Conservation (phyloP, 2,329 filamentous ascomycete genomes). For the Sclerotiophoma versabilis region DNA sequence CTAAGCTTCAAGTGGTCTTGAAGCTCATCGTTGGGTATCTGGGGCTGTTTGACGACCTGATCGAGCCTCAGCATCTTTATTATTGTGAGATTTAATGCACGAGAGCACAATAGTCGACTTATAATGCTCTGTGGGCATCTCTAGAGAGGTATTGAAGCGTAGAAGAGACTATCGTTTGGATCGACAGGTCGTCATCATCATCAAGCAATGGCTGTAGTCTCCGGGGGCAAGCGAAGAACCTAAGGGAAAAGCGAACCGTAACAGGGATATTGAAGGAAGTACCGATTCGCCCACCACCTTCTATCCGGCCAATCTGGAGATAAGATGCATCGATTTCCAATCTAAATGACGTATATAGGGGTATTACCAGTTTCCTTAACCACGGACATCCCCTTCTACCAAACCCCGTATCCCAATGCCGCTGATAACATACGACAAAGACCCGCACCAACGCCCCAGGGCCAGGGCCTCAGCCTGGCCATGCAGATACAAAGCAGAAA, state of each 20-base stretch:
- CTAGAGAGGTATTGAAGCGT: neutral
- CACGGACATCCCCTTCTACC: slow-evolving; percentile 12
- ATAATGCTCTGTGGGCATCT: too few relatives aligned
- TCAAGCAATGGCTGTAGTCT: too few relatives aligned
- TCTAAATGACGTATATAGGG: slow-evolving; percentile 17
- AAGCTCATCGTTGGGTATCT: too few relatives aligned
- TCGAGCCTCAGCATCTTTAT: too few relatives aligned
- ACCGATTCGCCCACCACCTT: neutral
- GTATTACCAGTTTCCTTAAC: slow-evolving; percentile 15
- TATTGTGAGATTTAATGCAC: too few relatives aligned
- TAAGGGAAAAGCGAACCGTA: neutral
- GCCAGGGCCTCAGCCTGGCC: neutral
- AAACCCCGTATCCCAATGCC: slow-evolving; percentile 14
- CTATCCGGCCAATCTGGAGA: neutral
- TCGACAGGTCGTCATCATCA: neutral
- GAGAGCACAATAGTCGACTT: too few relatives aligned
- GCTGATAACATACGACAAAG: slow-evolving; percentile 11
- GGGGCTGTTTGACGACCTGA: too few relatives aligned
- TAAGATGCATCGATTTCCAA: slow-evolving; percentile 9
- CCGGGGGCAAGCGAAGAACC: neutral
- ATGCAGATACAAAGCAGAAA: slow-evolving; percentile 9
- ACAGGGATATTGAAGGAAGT: neutral
- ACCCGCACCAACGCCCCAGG: slow-evolving; percentile 6
- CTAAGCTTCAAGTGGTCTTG: too few relatives aligned
- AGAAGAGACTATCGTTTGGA: neutral